phyloP scores from a whole-genome alignment of 2,329 filamentous ascomycete genomes.

The Botrytis paeoniae region DNA sequence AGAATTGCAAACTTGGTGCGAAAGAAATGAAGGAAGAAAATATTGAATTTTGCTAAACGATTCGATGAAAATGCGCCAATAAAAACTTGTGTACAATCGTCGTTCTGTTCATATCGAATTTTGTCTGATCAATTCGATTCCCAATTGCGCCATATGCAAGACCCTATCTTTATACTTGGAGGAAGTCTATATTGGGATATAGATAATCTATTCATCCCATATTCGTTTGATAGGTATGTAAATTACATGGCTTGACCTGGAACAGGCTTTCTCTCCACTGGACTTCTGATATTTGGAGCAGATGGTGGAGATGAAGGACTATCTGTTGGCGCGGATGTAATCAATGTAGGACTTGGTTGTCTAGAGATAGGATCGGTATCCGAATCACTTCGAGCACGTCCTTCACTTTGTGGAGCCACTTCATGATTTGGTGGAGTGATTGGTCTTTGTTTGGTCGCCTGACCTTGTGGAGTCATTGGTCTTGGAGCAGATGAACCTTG shows the following conservation, averaged over 20 bases:
- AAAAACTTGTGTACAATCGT: conserved; percentile 25
- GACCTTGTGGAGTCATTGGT: conserved; percentile 20
- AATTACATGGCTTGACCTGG: conserved; percentile 37
- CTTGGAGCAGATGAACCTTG: not conserved
- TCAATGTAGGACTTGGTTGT: conserved; percentile 32
- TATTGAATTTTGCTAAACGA: conserved; percentile 9
- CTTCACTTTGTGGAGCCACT: conserved; percentile 18
- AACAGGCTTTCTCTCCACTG: conserved; percentile 33
- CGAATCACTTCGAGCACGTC: conserved; percentile 29
- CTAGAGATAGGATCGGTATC: conserved; percentile 26
- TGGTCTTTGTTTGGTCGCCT: not conserved
- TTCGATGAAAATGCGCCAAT: conserved; percentile 5
- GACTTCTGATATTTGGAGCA: conserved; percentile 5
- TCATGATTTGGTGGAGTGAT: conserved; percentile 8
- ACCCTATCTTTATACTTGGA: conserved; percentile 18
- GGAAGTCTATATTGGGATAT: not conserved
- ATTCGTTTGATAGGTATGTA: conserved; percentile 5
- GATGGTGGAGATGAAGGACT: conserved; percentile 19
- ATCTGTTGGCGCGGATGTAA: conserved; percentile 23
- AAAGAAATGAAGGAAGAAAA: conserved; percentile 18
- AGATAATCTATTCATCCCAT: conserved; percentile 11
- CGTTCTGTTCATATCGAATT: conserved; percentile 25
- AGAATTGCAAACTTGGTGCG: not conserved
- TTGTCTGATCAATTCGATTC: conserved; percentile 19
- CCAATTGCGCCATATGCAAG: conserved; percentile 17